phyloP scores from a whole-genome alignment of 495 filamentous ascomycete genomes.

The Neurospora sp. region DNA sequence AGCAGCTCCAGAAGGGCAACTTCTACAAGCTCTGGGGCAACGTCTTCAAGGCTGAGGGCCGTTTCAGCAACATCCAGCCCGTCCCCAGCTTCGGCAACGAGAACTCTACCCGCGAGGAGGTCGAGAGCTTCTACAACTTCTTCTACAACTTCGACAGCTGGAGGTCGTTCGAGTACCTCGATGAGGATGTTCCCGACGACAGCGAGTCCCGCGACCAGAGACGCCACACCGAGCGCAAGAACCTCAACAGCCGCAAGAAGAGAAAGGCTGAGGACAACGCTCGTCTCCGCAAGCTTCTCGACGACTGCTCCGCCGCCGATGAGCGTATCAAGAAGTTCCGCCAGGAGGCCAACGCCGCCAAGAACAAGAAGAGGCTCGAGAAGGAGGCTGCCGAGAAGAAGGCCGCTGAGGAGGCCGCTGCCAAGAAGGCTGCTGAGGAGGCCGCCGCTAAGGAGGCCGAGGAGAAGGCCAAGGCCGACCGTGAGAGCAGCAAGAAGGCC shows the following conservation, averaged over 20 bases:
- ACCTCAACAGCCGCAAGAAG: slow-evolving; percentile 94
- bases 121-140: slow-evolving; percentile 97
- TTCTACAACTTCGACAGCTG: slow-evolving; percentile 99
- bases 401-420: slow-evolving; percentile 64
- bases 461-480: slow-evolving; percentile 82
- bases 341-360: slow-evolving; percentile 78
- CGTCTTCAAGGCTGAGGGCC: slow-evolving; percentile 80
- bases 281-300: slow-evolving; percentile 78
- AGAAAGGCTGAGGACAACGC: slow-evolving; percentile 96
- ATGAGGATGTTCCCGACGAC: slow-evolving; percentile 97
- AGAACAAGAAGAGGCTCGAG: slow-evolving; percentile 86
- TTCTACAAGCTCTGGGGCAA: slow-evolving; percentile 88
- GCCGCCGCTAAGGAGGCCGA: slow-evolving; percentile 90
- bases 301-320: slow-evolving; percentile 70
- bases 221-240: slow-evolving; percentile 95
- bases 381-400: slow-evolving; percentile 86
- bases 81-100: slow-evolving; percentile 81
- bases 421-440: slow-evolving; percentile 73
- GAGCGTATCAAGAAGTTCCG: slow-evolving; percentile 96
- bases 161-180: slow-evolving; percentile 94
- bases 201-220: slow-evolving; percentile 98
- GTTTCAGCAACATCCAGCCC: slow-evolving; percentile 83
- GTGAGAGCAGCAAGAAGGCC: slow-evolving; percentile 90
- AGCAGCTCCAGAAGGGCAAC: slow-evolving; percentile 69
- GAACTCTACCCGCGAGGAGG: slow-evolving; percentile 74